phyloP scores from a whole-genome alignment of 805 yeast genomes.

The Candida glaebosa region DNA sequence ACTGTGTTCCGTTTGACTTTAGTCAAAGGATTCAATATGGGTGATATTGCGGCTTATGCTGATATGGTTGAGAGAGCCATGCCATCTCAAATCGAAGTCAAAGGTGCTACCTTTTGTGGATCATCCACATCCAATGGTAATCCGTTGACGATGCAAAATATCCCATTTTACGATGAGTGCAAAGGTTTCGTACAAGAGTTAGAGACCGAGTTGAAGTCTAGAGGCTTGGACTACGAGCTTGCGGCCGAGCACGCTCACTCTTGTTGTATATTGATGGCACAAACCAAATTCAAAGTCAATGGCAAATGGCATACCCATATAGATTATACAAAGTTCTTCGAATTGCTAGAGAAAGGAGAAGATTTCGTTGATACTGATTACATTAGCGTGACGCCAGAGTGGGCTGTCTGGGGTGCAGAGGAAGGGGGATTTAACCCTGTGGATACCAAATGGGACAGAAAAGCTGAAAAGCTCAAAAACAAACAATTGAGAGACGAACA shows the following conservation, averaged over 20 bases:
- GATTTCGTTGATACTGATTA: constrained; percentile 79
- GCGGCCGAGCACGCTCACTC: constrained; percentile 97
- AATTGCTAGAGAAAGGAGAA: constrained; percentile 60
- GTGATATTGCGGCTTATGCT: constrained; percentile 75
- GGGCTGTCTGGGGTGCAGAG: constrained; percentile 88
- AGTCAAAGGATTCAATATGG: constrained; percentile 90
- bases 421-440: constrained; percentile 89
- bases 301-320: constrained; percentile 88
- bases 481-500: constrained; percentile 35
- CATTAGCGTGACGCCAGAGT: constrained; percentile 73
- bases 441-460: constrained; percentile 66
- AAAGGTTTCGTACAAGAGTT: constrained; percentile 65
- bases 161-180: constrained; percentile 92
- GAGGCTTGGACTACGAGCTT: constrained; percentile 72
- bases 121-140: constrained; percentile 80
- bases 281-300: constrained; percentile 62
- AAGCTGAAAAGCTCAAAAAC: constrained; percentile 55
- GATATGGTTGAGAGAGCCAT: constrained; percentile 77
- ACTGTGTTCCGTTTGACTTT: constrained; percentile 88
- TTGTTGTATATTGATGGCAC: constrained; percentile 85
- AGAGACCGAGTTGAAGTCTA: constrained; percentile 54
- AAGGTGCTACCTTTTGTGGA: constrained; percentile 96
- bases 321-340: constrained; percentile 73
- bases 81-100: constrained; percentile 88
- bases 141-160: constrained; percentile 91